Evolutionary conservation across 1,139 yeast genomes (phyloP).

Genomic region (Diutina ranongensis): DNA sequence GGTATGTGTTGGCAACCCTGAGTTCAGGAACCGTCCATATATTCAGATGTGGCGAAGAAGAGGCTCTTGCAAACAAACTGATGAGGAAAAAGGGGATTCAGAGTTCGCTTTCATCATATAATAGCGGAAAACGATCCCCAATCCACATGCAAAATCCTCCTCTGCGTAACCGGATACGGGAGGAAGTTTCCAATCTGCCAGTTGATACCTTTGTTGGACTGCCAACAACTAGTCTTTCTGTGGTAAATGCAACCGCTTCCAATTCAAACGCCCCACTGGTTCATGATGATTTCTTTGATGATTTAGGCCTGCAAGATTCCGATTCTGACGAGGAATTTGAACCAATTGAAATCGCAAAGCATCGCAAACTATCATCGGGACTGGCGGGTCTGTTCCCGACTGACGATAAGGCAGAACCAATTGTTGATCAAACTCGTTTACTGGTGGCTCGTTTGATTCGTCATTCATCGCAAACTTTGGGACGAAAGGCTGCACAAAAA

Average conservation of each 20-base stretch:
- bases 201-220: conserved; percentile 1
- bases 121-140: conserved; percentile 8
- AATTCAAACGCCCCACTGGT: conserved; percentile 6
- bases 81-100: conserved; percentile 9
- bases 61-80: conserved; percentile 35
- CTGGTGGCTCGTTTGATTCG: conserved; percentile 52
- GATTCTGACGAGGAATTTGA: conserved; percentile 16
- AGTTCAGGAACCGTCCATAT: conserved; percentile 92
- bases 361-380: conserved; percentile 28
- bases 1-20: conserved; percentile 70
- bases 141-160: not conserved
- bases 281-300: conserved; percentile 16
- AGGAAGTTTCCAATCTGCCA: not conserved
- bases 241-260: conserved; percentile 8
- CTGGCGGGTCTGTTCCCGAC: conserved; percentile 18
- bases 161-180: not conserved
- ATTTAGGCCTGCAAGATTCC: conserved; percentile 21
- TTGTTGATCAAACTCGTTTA: conserved; percentile 56
- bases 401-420: conserved; percentile 38
- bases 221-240: conserved; percentile 2
- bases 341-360: conserved; percentile 10
- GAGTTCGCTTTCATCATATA: conserved; percentile 11
- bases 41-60: conserved; percentile 60
- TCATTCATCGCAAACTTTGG: conserved; percentile 44
- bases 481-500: conserved; percentile 75